A percentile compares a stretch with the other conserved stretches of the same genome.
phyloP scores from a whole-genome alignment of 129 eudicot species.

The Chrysanthemum makinoi region DNA sequence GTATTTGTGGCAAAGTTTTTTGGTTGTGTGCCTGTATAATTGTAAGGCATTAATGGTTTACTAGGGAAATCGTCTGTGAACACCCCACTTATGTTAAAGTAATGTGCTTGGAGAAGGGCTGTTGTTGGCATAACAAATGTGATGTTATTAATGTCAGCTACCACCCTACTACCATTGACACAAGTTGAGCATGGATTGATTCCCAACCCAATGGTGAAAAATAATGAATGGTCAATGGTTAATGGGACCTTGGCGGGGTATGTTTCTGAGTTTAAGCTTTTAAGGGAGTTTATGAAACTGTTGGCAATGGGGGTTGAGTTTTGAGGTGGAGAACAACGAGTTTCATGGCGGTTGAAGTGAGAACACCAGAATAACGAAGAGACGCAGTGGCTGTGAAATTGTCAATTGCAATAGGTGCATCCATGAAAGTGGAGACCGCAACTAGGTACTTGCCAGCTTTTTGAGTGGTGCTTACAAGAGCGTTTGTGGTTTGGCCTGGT shows the following conservation, averaged over 20 bases:
- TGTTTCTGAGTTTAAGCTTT: conserved; percentile 48
- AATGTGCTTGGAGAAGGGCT: conserved; percentile 74
- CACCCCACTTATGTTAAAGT: conserved; percentile 58
- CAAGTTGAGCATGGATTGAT: conserved; percentile 60
- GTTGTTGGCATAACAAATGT: conserved; percentile 71
- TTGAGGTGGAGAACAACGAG: conserved; percentile 54
- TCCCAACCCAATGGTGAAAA: conserved; percentile 80
- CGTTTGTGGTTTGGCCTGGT: conserved; percentile 84
- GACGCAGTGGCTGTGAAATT: conserved; percentile 67
- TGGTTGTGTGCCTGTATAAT: conserved; percentile 59
- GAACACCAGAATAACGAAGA: conserved; percentile 47
- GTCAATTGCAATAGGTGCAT: conserved; percentile 56
- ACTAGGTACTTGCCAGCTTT: conserved; percentile 52
- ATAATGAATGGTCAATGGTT: conserved; percentile 50
- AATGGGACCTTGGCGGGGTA: conserved; percentile 68
- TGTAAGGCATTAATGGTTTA: conserved; percentile 43
- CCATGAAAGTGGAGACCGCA: conserved; percentile 63
- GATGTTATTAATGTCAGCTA: conserved; percentile 66
- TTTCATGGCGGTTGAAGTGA: conserved; percentile 34
- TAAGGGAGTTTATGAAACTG: conserved; percentile 47
- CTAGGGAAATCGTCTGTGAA: conserved; percentile 74
- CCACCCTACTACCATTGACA: conserved; percentile 49
- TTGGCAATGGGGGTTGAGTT: conserved; percentile 61
- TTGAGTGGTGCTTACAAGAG: conserved; percentile 39
- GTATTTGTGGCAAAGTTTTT: conserved; percentile 40